Percentiles rank a stretch among this genome's conserved stretches.
phyloP scores from a whole-genome alignment of 805 yeast species.

The Saccharomycopsis fibuligera region DNA sequence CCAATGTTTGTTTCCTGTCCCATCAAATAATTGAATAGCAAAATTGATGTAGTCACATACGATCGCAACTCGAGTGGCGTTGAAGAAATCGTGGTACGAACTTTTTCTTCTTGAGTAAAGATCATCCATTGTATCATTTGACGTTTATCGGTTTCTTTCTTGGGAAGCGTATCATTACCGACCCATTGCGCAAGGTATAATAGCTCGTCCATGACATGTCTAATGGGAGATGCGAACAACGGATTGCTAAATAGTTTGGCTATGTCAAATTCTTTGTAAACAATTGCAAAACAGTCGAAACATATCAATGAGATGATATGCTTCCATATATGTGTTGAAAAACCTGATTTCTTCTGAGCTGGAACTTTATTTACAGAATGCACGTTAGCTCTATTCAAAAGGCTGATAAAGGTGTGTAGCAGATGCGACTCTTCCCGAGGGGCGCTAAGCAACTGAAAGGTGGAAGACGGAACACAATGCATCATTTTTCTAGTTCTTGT shows the following conservation, averaged over 20 bases:
- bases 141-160: constrained; percentile 1
- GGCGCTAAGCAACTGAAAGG: neutral
- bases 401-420: neutral
- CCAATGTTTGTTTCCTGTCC: constrained; percentile 1
- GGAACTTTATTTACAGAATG: neutral
- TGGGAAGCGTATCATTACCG: constrained; percentile 1
- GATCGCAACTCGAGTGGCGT: neutral
- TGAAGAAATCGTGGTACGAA: neutral
- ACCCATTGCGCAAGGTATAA: constrained; percentile 1
- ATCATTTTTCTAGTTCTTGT: neutral
- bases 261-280: constrained; percentile 4
- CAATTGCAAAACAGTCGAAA: constrained; percentile 13
- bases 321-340: constrained; percentile 5
- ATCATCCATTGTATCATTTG: neutral
- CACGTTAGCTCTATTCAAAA: neutral
- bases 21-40: constrained; percentile 1
- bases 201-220: constrained; percentile 9
- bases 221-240: constrained; percentile 6
- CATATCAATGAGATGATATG: constrained; percentile 1
- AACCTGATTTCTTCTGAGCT: neutral
- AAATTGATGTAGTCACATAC: neutral
- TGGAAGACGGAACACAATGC: neutral
- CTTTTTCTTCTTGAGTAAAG: neutral
- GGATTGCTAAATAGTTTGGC: constrained; percentile 5
- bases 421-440: neutral